Base-by-base conservation (phyloP, 345 rosid species). In the Eucalyptus pauciflora region DNA sequence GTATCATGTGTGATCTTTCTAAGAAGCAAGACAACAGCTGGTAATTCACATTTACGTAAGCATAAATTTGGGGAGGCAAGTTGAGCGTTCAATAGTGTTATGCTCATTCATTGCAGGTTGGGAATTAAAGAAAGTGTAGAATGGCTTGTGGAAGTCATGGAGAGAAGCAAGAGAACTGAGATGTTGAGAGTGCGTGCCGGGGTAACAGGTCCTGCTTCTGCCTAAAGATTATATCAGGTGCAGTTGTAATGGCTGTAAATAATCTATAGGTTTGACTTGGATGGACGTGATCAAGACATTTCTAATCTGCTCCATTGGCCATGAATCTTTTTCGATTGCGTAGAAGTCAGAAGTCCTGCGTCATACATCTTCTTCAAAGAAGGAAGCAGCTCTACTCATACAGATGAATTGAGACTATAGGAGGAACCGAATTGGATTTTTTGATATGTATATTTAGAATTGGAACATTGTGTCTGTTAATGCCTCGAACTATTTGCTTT, bases 131-230 rank as follows among this genome's bases (percentile, higher is more conserved):
- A 93, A 90, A 92, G 99, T 86, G 93, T 96, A 37, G 99, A 96
- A 89, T 96, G 99, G 99, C 94, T 98, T 49, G 95, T 96, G 24
- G 96, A 94, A 54, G 99, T 95, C 90, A 98, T 98, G 99, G 98
- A 96, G 91, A 95, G 96, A 93, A 97, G 99, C 97, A 98, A 96
- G 94, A 96, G 99, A 94, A 96, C 98, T 8, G 99, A 96, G 92
- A 92, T 91, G 89, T 88, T 98, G 95, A 95, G 96, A 91, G 94
- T 92, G 37, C 98, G 98, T 22, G 93, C 96, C 27, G 96, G 96
- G 41, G 91, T 87, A 88, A 86, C 89, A 10, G 89, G 93, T 89
- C 93, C 90, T 89, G 89, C 87, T 79, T 92, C 93, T 67, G 90
- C 89, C 89, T 91, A 76, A 71, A 92, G 93, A 86, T 87, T 50